Conservation (phyloP, 2,329 filamentous ascomycete species). For the Cercospora zeina region DNA sequence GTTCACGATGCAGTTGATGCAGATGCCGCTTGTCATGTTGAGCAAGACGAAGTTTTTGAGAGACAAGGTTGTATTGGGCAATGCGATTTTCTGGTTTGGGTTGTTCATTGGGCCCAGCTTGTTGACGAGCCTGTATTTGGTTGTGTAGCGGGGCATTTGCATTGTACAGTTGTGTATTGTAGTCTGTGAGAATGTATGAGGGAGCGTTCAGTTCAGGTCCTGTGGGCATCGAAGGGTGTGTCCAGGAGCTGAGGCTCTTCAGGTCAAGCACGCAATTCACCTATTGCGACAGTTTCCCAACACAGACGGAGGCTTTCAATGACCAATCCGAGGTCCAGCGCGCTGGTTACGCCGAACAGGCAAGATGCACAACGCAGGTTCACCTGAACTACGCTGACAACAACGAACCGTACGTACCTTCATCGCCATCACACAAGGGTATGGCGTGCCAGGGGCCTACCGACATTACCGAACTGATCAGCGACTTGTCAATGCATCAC, state of each 20-base stretch:
- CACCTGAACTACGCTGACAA: neutral
- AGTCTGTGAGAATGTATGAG: neutral
- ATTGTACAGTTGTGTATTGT: neutral
- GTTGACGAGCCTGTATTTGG: slow-evolving; percentile 54
- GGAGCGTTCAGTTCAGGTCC: neutral
- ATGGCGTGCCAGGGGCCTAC: slow-evolving; percentile 4
- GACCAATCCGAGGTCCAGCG: neutral
- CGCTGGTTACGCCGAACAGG: slow-evolving; percentile 10
- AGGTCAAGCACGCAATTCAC: neutral
- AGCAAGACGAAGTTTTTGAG: slow-evolving; percentile 67
- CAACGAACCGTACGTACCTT: neutral
- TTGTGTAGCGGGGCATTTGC: slow-evolving; percentile 31
- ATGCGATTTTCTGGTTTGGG: slow-evolving; percentile 75
- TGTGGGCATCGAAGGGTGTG: neutral
- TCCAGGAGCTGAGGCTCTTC: neutral
- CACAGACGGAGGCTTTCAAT: neutral
- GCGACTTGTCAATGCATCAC: neutral
- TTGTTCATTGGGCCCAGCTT: slow-evolving; percentile 75
- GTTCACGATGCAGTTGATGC: slow-evolving; percentile 70
- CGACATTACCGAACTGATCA: neutral
- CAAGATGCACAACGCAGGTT: slow-evolving; percentile 8
- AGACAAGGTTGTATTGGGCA: slow-evolving; percentile 64
- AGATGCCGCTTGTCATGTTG: slow-evolving; percentile 68
- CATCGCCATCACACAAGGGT: neutral
- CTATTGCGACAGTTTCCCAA: neutral